These are phyloP conservation scores for Cercospora janseana DNA, from an alignment of 2,329 filamentous ascomycete genomes.

Conservation along the genomic window DNA sequence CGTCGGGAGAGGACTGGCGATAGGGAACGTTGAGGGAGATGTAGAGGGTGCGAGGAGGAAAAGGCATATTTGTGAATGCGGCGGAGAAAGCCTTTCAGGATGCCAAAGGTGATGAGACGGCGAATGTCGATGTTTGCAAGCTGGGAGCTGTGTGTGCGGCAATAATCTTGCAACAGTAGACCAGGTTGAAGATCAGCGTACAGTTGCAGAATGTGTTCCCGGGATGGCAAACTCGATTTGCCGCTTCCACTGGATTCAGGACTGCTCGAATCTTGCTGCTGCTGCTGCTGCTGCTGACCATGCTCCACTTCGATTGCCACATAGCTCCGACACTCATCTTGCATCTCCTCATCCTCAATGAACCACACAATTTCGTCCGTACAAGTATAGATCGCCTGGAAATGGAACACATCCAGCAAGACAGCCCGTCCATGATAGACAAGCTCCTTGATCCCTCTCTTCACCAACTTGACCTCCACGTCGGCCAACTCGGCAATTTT, in stretches of 20 bases:
- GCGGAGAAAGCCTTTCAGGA: constrained; percentile 93
- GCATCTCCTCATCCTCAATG: constrained; percentile 69
- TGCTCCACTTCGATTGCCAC: constrained; percentile 57
- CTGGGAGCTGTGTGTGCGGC: constrained; percentile 69
- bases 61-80: constrained; percentile 79
- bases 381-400: constrained; percentile 83
- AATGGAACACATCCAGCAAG: constrained; percentile 92
- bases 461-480: constrained; percentile 80
- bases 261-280: constrained; percentile 8
- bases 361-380: constrained; percentile 78
- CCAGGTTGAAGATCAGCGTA: constrained; percentile 84
- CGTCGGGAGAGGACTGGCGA: constrained; percentile 10
- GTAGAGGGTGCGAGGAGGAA: neutral
- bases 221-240: constrained; percentile 11
- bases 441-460: constrained; percentile 81
- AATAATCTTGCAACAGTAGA: constrained; percentile 83
- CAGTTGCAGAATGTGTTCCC: constrained; percentile 65
- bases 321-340: constrained; percentile 85
- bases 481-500: constrained; percentile 82
- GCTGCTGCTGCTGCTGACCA: constrained; percentile 7
- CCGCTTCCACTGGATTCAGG: constrained; percentile 2
- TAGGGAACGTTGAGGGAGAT: constrained; percentile 12
- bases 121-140: constrained; percentile 80
- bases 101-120: constrained; percentile 88
- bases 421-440: constrained; percentile 90